phyloP scores from a whole-genome alignment of 2,329 filamentous ascomycete genomes.

The Xylariaceae sp. region DNA sequence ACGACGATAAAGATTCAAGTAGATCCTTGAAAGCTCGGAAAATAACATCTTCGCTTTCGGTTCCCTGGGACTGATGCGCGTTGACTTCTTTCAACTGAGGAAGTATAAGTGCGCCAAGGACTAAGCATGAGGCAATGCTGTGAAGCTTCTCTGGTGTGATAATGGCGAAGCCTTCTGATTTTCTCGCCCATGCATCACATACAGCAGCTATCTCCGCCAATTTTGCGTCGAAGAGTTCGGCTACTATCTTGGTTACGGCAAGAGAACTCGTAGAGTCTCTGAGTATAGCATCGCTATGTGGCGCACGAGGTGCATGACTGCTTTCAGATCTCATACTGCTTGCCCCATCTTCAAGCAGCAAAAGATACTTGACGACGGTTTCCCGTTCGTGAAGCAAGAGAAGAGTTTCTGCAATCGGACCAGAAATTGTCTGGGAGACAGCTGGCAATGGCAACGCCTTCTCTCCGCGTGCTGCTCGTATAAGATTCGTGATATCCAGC shows the following conservation, averaged over 20 bases:
- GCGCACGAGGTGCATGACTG: constrained; percentile 3
- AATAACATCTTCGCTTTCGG: constrained; percentile 44
- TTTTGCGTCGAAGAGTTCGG: constrained; percentile 52
- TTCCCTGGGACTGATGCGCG: constrained; percentile 43
- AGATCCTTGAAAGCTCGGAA: constrained; percentile 39
- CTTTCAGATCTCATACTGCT: constrained; percentile 7
- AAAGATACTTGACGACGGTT: constrained; percentile 48
- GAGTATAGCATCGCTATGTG: constrained; percentile 21
- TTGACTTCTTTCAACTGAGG: constrained; percentile 45
- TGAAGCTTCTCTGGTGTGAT: constrained; percentile 50
- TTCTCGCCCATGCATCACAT: constrained; percentile 44
- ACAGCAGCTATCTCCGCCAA: constrained; percentile 45
- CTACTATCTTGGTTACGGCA: constrained; percentile 45
- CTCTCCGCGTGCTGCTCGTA: constrained; percentile 63
- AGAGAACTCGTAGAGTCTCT: constrained; percentile 36
- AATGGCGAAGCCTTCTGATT: constrained; percentile 42
- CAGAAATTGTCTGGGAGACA: constrained; percentile 40
- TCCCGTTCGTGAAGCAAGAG: constrained; percentile 40
- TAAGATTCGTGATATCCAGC: constrained; percentile 59
- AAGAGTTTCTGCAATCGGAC: constrained; percentile 45
- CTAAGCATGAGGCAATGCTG: constrained; percentile 46
- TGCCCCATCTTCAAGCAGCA: constrained; percentile 43
- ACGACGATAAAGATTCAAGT: constrained; percentile 38
- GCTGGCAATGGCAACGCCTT: constrained; percentile 30
- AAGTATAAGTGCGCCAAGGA: constrained; percentile 42